Conservation (phyloP, 257 asterid species). For the Salvia splendens region DNA sequence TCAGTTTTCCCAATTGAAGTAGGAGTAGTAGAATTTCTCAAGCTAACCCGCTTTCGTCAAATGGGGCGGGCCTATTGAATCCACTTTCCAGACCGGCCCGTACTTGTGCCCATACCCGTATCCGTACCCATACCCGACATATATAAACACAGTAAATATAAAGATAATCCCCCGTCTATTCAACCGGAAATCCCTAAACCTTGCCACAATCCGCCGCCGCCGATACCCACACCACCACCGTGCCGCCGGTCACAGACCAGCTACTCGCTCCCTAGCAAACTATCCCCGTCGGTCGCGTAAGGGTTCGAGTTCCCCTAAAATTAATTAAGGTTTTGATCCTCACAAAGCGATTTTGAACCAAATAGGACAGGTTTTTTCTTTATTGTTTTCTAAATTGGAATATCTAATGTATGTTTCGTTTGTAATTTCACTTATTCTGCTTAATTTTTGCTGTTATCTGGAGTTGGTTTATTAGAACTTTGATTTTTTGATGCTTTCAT, state of each 20-base stretch:
- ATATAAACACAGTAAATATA: too few species aligned
- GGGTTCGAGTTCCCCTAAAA: not conserved
- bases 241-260: not conserved
- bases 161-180: not conserved
- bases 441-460: not conserved
- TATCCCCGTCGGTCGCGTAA: not conserved
- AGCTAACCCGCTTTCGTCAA: too few species aligned
- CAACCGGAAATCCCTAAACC: not conserved
- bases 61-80: too few species aligned
- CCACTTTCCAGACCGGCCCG: too few species aligned
- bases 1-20: too few species aligned
- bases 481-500: not conserved
- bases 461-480: not conserved
- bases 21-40: too few species aligned
- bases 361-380: not conserved
- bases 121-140: too few species aligned
- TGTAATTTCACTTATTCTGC: not conserved
- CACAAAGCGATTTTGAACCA: not conserved
- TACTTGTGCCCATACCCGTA: too few species aligned
- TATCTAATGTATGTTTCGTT: too few species aligned
- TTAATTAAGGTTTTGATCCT: not conserved
- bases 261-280: not conserved
- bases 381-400: not conserved
- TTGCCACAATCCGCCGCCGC: constrained; percentile 2
- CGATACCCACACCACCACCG: not conserved